These are phyloP conservation scores for Penicillium sp. DNA, from an alignment of 2,329 filamentous ascomycete species.

Conservation along the genomic window DNA sequence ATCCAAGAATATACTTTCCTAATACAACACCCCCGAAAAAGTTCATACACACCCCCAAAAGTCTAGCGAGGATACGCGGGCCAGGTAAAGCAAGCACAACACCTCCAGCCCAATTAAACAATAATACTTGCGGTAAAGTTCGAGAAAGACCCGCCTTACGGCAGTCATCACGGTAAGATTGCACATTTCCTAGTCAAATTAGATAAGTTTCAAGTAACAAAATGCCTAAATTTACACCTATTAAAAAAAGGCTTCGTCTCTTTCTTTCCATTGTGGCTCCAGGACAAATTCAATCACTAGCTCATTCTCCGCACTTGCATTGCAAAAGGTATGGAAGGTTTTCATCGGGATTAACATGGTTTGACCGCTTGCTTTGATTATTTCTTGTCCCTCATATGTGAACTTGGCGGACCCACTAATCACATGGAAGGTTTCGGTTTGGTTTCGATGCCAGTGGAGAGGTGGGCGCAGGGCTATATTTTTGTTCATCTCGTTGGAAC, in stretches of 20 bases:
- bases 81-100: conserved; percentile 12
- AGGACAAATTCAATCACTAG: conserved; percentile 9
- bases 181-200: conserved; percentile 8
- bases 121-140: conserved; percentile 8
- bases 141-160: conserved; percentile 5
- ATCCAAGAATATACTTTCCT: conserved; percentile 13
- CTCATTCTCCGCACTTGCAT: conserved; percentile 4
- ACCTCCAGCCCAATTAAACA: conserved; percentile 10
- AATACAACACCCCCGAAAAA: conserved; percentile 7
- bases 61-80: not conserved
- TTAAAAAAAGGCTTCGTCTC: conserved; percentile 11
- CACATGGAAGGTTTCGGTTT: conserved; percentile 11
- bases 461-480: conserved; percentile 10
- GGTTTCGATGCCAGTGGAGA: conserved; percentile 12
- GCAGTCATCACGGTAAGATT: conserved; percentile 16
- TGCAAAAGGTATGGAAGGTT: conserved; percentile 12
- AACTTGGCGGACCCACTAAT: conserved; percentile 9
- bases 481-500: conserved; percentile 1
- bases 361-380: conserved; percentile 2
- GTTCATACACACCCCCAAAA: conserved; percentile 5
- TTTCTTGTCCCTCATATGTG: not conserved
- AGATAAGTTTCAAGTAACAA: not conserved
- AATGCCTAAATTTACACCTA: not conserved
- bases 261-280: conserved; percentile 3
- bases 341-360: conserved; percentile 3